Evolutionary conservation across 305 asterid species (phyloP), one percentile per base, ranked within the genome.

Genomic region (Fraxinus ornus): DNA sequence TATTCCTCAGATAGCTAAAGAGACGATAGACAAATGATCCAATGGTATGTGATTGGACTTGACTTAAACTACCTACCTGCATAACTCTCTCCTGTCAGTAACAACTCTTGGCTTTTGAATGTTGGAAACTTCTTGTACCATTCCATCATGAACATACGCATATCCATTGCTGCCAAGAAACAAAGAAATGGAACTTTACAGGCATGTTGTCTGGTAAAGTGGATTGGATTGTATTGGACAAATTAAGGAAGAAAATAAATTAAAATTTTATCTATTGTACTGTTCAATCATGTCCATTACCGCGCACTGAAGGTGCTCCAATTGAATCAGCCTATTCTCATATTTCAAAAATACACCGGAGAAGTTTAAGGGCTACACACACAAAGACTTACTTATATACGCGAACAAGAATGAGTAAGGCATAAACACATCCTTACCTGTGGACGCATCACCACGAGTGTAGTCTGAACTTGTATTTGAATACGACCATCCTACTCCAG

Each of bases 401-500:
- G 2, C 60, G 60, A 49, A 49, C 60, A 49, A 49, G 60, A 49
- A 49, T 44, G 55, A 0, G 1, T 0, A 15, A 49, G 60, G 60
- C 60, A 49, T 49, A 49, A 49, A 15, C 60, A 49, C 60, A 15
- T 15, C 37, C 77, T 90, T 90, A 93, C 98, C 97, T 52, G 97
- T 93, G 75, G 90, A 79, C 35, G 91, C 94, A 88, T 95, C 99
- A 7, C 97, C 98, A 66, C 85, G 26, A 5, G 17, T 87, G 86
- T 90, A 94, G 86, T 95, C 99, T 1, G 97, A 91, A 91, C 85
- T 91, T 33, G 90, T 92, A 79, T 95, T 93, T 6, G 99, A 95
- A 84, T 94, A 95, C 3, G 98, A 95, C 99, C 99, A 95, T 85
- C 98, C 99, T 0, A 95, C 98, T 33, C 99, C 99, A 60, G 96